These are phyloP conservation scores for Ilyonectria robusta DNA, from an alignment of 2,329 filamentous ascomycete genomes.

Conservation along the genomic window DNA sequence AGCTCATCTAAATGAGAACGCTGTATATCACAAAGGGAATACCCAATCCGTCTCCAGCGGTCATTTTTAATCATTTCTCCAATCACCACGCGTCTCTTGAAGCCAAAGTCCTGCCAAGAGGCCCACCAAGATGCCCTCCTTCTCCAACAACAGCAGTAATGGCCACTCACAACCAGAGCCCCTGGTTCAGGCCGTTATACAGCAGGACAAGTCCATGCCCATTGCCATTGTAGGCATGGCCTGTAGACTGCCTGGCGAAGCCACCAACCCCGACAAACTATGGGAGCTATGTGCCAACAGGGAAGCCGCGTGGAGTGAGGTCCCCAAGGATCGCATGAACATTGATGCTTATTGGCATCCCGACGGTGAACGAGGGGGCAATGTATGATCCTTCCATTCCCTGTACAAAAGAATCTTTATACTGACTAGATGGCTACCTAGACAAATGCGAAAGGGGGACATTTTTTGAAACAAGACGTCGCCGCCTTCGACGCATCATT, in stretches of 20 bases:
- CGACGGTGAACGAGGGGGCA: background rate
- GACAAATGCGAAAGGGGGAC: background rate
- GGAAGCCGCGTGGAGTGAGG: conserved; percentile 1
- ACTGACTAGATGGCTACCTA: background rate
- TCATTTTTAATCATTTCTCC: background rate
- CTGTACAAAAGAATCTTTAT: too few species aligned
- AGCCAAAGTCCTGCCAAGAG: background rate
- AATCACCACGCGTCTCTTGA: too few species aligned
- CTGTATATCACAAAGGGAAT: background rate
- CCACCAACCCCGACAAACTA: conserved; percentile 30
- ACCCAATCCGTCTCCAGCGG: background rate
- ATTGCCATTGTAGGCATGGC: conserved; percentile 44
- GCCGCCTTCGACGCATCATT: conserved; percentile 37
- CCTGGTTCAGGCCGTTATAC: background rate
- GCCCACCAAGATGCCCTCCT: background rate
- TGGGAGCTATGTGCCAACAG: conserved; percentile 30
- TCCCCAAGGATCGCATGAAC: conserved; percentile 7
- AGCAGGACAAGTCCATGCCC: conserved; percentile 13
- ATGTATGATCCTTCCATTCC: too few species aligned
- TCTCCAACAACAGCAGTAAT: background rate
- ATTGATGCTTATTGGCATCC: conserved; percentile 23
- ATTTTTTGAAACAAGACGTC: background rate
- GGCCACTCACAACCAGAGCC: background rate
- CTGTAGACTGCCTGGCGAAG: conserved; percentile 39
- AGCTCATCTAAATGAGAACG: background rate